These are phyloP conservation scores for Pinus tabuliformis DNA, from an alignment of 75 land plant genomes.

Conservation along the genomic window DNA sequence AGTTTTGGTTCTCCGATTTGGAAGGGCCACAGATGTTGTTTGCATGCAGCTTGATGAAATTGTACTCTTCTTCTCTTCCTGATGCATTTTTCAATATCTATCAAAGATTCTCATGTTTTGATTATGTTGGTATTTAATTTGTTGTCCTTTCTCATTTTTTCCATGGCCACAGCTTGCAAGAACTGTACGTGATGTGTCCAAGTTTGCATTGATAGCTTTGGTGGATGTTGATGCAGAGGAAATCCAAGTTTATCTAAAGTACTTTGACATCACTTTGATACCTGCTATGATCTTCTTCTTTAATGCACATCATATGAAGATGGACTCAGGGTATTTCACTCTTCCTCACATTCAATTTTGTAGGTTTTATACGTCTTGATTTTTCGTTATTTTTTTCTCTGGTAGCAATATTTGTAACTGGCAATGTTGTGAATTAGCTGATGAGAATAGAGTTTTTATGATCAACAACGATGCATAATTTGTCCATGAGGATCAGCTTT, in stretches of 20 bases:
- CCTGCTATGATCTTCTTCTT: conserved; percentile 96
- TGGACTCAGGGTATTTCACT: conserved; percentile 86
- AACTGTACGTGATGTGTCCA: conserved; percentile 66
- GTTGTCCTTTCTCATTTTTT: not conserved
- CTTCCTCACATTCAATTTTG: not conserved
- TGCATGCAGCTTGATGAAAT: conserved; percentile 93
- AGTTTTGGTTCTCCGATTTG: conserved; percentile 88
- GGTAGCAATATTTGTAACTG: not conserved
- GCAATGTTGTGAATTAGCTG: not conserved
- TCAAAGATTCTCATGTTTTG: not conserved
- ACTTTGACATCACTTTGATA: conserved; percentile 85
- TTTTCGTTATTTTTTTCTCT: not conserved
- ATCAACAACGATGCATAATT: not conserved
- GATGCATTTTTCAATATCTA: not conserved
- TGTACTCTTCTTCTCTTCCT: conserved; percentile 24
- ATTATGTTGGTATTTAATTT: not conserved
- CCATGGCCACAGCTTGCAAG: conserved; percentile 58
- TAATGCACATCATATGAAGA: conserved; percentile 99
- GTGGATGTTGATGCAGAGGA: conserved; percentile 85
- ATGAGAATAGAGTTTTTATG: not conserved
- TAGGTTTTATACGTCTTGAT: not conserved
- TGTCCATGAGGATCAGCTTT: too few relatives aligned
- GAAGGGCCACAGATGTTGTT: conserved; percentile 59
- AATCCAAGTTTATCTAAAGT: conserved; percentile 76
- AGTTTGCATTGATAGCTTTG: conserved; percentile 74